These are phyloP conservation scores for Lactarius trivialis DNA, from an alignment of 768 basidiomycete species.

Conservation along the genomic window DNA sequence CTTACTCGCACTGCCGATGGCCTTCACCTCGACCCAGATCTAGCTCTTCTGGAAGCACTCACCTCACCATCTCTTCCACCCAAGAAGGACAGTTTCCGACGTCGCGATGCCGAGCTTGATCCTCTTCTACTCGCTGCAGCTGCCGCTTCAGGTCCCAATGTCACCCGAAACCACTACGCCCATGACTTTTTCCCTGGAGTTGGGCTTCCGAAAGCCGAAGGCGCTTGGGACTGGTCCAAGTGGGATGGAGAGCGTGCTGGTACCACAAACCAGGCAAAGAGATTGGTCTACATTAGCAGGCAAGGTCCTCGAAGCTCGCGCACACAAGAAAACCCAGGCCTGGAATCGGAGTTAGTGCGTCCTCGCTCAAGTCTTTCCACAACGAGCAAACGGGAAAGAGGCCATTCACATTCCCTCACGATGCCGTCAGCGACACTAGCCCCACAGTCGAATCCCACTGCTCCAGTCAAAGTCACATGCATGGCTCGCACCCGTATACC, in stretches of 20 bases:
- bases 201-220: conserved; percentile 45
- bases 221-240: conserved; percentile 53
- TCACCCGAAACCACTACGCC: conserved; percentile 80
- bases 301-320: conserved; percentile 68
- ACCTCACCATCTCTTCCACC: conserved; percentile 41
- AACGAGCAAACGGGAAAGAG: conserved; percentile 36
- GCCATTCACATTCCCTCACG: conserved; percentile 6
- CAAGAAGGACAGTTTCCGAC: conserved; percentile 39
- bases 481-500: conserved; percentile 97
- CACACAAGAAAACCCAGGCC: conserved; percentile 44
- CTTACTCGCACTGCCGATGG: conserved; percentile 27
- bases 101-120: conserved; percentile 70
- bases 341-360: conserved; percentile 32
- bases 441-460: conserved; percentile 17
- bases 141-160: conserved; percentile 63
- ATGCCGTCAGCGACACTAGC: conserved; percentile 14
- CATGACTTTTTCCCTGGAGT: conserved; percentile 70
- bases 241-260: conserved; percentile 41
- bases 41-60: conserved; percentile 59
- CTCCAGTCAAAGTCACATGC: conserved; percentile 70
- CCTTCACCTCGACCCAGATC: conserved; percentile 39
- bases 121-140: conserved; percentile 75
- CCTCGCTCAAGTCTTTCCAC: conserved; percentile 33
- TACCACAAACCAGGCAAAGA: conserved; percentile 37
- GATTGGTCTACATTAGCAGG: conserved; percentile 58